A percentile compares a stretch with the other conserved stretches of the same genome.
Conservation (phyloP, 2,329 filamentous ascomycete genomes). For the Xenoacremonium recifei region DNA sequence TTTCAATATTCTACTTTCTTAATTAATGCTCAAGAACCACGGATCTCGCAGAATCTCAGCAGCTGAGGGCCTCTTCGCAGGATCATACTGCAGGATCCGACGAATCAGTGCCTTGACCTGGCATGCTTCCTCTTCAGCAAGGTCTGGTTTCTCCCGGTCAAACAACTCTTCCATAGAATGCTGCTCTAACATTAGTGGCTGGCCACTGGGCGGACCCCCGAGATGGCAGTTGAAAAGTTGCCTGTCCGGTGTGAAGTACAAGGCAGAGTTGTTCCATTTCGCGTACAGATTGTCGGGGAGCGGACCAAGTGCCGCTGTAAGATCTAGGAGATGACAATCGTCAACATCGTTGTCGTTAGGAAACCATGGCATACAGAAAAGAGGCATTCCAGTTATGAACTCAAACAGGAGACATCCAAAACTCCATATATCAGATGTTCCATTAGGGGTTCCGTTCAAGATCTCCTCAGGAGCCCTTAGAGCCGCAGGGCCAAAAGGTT, state of each 20-base stretch:
- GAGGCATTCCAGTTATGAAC: constrained; percentile 3
- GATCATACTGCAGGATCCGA: background rate
- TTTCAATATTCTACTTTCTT: no score
- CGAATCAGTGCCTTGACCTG: background rate
- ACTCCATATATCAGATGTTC: constrained; percentile 12
- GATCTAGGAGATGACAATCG: constrained; percentile 2
- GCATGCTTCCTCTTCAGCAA: background rate
- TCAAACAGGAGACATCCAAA: constrained; percentile 15
- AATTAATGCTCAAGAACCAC: no score
- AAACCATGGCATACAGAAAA: constrained; percentile 3
- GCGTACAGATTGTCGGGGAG: background rate
- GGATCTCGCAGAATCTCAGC: background rate
- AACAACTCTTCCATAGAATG: background rate
- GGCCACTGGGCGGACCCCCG: no score
- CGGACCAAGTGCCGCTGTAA: background rate
- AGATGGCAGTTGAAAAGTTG: background rate
- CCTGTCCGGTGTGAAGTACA: background rate
- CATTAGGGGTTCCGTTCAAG: constrained; percentile 1
- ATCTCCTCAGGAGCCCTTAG: constrained; percentile 10
- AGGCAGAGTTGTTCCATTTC: background rate
- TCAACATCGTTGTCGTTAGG: background rate
- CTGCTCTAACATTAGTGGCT: constrained; percentile 3
- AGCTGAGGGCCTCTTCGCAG: background rate
- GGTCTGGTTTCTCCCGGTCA: background rate
- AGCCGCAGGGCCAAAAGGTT: background rate